Percentiles rank a stretch among this genome's conserved stretches.
Evolutionary conservation across 2,329 filamentous ascomycete species (phyloP).

Genomic region (Diplodia intermedia): DNA sequence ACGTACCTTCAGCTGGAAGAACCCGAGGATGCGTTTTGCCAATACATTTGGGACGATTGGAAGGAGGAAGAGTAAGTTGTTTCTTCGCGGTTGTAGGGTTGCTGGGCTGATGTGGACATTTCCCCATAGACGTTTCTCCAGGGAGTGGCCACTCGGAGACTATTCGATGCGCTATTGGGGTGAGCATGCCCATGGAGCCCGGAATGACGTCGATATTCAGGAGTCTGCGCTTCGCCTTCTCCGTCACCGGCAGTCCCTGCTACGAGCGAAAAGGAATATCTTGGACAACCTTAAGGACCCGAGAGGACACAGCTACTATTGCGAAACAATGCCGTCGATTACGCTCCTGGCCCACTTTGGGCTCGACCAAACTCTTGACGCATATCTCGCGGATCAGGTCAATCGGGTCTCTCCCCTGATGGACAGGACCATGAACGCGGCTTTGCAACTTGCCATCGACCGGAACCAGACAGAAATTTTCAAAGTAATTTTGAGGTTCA

Average conservation of each 20-base stretch:
- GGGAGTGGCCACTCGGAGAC: background rate
- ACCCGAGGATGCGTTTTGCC: background rate
- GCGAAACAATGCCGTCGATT: background rate
- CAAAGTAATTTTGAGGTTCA: background rate
- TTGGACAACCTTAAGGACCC: background rate
- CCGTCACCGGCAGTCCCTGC: background rate
- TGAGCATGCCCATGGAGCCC: background rate
- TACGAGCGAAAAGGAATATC: background rate
- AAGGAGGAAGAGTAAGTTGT: background rate
- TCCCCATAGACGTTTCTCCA: background rate
- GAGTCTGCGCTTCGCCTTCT: background rate
- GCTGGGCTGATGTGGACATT: background rate
- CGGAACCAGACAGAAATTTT: background rate
- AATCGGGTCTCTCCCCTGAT: background rate
- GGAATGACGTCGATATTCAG: background rate
- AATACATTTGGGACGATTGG: background rate
- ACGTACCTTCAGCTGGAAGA: slow-evolving; percentile 2
- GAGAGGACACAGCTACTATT: background rate
- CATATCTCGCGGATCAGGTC: background rate
- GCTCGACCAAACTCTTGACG: background rate
- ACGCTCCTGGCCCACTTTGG: background rate
- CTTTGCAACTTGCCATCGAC: background rate
- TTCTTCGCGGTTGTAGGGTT: background rate
- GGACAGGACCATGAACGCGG: background rate
- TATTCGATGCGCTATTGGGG: background rate